Base-by-base conservation (phyloP, 2,329 filamentous ascomycete species). In the Ambrosiella beaveri region DNA sequence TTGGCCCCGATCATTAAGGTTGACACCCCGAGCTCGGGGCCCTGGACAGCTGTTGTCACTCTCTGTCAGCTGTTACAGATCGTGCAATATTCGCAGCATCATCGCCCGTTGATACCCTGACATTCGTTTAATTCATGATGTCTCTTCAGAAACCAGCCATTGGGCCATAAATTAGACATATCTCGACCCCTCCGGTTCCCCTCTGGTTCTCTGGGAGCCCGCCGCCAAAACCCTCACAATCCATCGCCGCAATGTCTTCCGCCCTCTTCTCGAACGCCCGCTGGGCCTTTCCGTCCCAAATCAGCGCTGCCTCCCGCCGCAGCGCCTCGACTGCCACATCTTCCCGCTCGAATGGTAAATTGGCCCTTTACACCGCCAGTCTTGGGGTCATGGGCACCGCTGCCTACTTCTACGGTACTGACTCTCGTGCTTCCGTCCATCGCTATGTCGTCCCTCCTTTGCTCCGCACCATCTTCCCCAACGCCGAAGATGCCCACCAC, bases 401-500 rank as follows among this genome's bases (percentile, higher is more conserved):
- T 51, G 70, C 74, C 49, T 88, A 84, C 68, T 69, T 86, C 62
- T 88, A 88, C 66, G 71, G 74, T n/a, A 88, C 85, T 57, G 86
- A 89, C 67, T 88, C 85, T 6, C 75, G 86, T 61, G 81, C 85
- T 47, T 84, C 81, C 59, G 66, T 83, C 60, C 85, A 90, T 69
- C 78, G 77, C 65, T 87, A 80, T 69, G 69, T 84, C 37, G 74
- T 84, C 12, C 82, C 86, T 1, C 85, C 78, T 0, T 66, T 82
- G 15, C 67, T 93, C 3, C 82, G 87, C 54, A 70, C 75, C 56
- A 59, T 86, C 59, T 85, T 80, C 68, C 76, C 84, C 3, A 86
- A 93, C 65, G 85, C 85, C 59, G 93, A 98, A 70, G 88, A 95
- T 44, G 93, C 91, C n/a, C 93, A 98, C 68, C 84, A 94, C 66